Conservation (phyloP, 2,329 filamentous ascomycete species). For the Aspergillus sp. region DNA sequence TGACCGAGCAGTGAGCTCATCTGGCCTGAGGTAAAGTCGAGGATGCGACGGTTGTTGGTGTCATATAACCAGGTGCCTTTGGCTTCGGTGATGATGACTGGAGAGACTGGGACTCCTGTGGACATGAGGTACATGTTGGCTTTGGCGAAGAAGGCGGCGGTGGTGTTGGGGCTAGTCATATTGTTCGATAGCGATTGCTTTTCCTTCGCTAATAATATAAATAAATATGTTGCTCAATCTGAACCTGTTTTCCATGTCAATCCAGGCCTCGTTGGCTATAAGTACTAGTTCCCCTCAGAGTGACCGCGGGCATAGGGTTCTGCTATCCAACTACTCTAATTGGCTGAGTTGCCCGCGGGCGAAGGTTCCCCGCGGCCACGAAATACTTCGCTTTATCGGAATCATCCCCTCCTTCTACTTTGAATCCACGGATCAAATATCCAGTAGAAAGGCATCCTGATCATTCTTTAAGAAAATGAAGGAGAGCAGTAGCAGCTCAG, state of each 20-base stretch:
- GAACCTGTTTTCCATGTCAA: too few relatives aligned
- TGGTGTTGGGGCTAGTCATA: conserved; percentile 15
- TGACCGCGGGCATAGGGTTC: not conserved
- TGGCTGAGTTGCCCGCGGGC: not conserved
- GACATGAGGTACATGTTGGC: conserved; percentile 46
- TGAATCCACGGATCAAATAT: too few relatives aligned
- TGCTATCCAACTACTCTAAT: not conserved
- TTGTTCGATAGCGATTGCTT: not conserved
- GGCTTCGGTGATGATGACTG: conserved; percentile 49
- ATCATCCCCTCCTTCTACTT: not conserved
- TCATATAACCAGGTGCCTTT: conserved; percentile 52
- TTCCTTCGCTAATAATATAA: too few relatives aligned
- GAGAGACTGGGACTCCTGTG: conserved; percentile 44
- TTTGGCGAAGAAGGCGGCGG: conserved; percentile 35
- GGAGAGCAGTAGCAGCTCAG: conserved; percentile 17
- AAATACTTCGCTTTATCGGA: not conserved
- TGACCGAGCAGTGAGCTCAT: conserved; percentile 63
- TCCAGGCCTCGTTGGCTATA: not conserved
- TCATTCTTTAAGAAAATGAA: too few relatives aligned
- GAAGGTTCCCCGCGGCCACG: not conserved
- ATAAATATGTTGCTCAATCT: too few relatives aligned
- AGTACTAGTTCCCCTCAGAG: too few relatives aligned
- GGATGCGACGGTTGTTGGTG: conserved; percentile 46
- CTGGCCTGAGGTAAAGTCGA: conserved; percentile 63
- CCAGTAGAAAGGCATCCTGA: too few relatives aligned